Base-by-base conservation (phyloP, 2,329 filamentous ascomycete species). In the Botrytis galanthina region DNA sequence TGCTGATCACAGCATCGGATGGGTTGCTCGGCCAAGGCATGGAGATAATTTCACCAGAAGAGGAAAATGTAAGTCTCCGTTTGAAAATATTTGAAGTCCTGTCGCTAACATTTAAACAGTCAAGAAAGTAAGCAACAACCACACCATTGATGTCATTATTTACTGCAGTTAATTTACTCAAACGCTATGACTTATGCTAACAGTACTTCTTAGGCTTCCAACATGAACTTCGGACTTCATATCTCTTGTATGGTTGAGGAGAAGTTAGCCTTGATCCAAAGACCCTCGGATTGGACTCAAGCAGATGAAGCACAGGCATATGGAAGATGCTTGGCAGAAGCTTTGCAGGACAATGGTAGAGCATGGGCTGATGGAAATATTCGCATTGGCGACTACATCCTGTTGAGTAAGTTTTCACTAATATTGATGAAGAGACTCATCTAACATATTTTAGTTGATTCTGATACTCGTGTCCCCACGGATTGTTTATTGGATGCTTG, bases 301-400 rank as follows among this genome's bases (percentile, higher is more conserved):
- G 85, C 87, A 63, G 89, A 93, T 74, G 92, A 93, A 81, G 87
- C 88, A 10, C 83, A 85, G 74, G 90, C 89, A 1, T 94, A 94
- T 79, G 87, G 91, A 81, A 82, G 85, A 78, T 86, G 88, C 74
- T 86, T 95, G 60, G 87, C 89, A 77, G 87, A 91, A 74, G 88
- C 91, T 29, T 85, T 95, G 54, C 87, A 90, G 64, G 88, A 90
- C 67, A 86, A 92, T 73, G 89, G 90, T 29, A 88, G 91, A 42
- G 92, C 92, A 42, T 93, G 91, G 92, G 93, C 93, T 29, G 93
- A 94, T 80, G 94, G 93, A 75, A 94, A 96, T 82, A 91, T 97
- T 77, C 92, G 93, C 70, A 85, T 97, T 35, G 94, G 94, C 73
- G 93, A 97, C 82, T 95, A 94, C 82, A 93, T 95, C 74, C 84